A percentile compares a stretch with the other conserved stretches of the same genome.
Conservation (phyloP, 2,329 filamentous ascomycete genomes). For the Aspergillus persii region DNA sequence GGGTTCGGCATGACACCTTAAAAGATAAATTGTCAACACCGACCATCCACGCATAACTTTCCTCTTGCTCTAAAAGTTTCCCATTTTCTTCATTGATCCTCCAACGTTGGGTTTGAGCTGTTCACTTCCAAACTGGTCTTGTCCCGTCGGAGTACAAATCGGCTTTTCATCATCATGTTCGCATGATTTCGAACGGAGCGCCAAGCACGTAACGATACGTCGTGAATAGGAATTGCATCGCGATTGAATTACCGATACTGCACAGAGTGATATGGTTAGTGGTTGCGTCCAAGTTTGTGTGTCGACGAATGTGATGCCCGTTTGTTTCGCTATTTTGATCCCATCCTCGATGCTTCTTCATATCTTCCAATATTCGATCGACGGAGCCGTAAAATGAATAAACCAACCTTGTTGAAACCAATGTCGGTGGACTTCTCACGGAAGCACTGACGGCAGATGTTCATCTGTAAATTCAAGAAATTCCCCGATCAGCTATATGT, state of each 20-base stretch:
- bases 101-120: constrained; percentile 1
- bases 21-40: constrained; percentile 32
- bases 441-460: constrained; percentile 68
- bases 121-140: not conserved
- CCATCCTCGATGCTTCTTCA: not conserved
- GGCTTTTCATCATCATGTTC: constrained; percentile 12
- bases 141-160: constrained; percentile 16
- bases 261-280: constrained; percentile 15
- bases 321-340: not conserved
- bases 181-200: constrained; percentile 22
- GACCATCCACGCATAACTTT: constrained; percentile 26
- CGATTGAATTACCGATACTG: constrained; percentile 38
- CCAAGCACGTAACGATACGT: constrained; percentile 31
- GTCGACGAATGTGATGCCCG: not conserved
- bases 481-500: constrained; percentile 17
- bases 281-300: not conserved
- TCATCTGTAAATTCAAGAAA: constrained; percentile 29
- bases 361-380: not conserved
- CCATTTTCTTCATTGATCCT: constrained; percentile 10
- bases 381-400: constrained; percentile 11
- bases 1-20: constrained; percentile 30
- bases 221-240: constrained; percentile 31
- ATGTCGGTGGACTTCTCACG: constrained; percentile 66
- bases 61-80: constrained; percentile 23
- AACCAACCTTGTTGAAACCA: constrained; percentile 65